Evolutionary conservation across 192 early-diverging fungal species (phyloP).

Genomic region (Powellomyces hirtus): DNA sequence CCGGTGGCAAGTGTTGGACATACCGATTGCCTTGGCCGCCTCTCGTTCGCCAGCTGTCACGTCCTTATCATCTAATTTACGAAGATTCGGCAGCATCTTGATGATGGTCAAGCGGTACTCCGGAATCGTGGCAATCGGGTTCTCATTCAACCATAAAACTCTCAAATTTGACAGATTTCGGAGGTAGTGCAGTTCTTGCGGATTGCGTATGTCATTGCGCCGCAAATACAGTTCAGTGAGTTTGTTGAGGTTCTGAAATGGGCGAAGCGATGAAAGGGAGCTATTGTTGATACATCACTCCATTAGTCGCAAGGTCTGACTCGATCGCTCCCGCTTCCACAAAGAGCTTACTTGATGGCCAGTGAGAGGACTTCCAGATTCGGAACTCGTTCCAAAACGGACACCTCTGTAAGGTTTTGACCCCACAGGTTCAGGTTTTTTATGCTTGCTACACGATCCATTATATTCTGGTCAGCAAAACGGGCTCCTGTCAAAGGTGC

Average conservation of each 20-base stretch:
- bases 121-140: conserved; percentile 33
- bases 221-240: conserved; percentile 42
- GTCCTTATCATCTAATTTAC: conserved; percentile 34
- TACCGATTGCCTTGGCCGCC: conserved; percentile 13
- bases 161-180: conserved; percentile 20
- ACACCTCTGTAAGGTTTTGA: conserved; percentile 42
- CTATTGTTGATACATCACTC: not conserved
- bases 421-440: conserved; percentile 47
- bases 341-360: conserved; percentile 33
- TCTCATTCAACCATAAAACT: conserved; percentile 43
- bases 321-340: not conserved
- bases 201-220: conserved; percentile 37
- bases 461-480: not conserved
- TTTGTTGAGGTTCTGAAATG: conserved; percentile 6
- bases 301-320: not conserved
- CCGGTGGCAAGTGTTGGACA: no score
- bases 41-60: conserved; percentile 31
- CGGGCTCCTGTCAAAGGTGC: not conserved
- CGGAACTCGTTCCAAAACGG: conserved; percentile 24
- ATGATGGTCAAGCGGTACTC: conserved; percentile 32
- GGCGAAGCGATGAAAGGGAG: conserved; percentile 17
- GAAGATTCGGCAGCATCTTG: conserved; percentile 27
- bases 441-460: conserved; percentile 20
- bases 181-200: conserved; percentile 31
- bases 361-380: conserved; percentile 43